phyloP scores from a whole-genome alignment of 2,329 filamentous ascomycete genomes.

The Metarhizium guizhouense region DNA sequence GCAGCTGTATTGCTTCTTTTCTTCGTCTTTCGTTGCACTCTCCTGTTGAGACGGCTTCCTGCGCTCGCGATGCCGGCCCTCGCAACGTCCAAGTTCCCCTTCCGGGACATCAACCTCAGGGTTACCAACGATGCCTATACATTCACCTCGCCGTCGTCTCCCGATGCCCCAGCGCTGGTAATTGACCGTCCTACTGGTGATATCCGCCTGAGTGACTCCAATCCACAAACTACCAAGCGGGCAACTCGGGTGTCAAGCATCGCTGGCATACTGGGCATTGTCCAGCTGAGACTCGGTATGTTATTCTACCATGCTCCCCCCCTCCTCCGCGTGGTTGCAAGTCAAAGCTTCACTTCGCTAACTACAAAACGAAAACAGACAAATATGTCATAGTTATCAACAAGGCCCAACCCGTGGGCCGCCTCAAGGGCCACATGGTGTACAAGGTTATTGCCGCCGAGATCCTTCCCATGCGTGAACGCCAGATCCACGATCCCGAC shows the following conservation, averaged over 20 bases:
- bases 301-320: slow-evolving; percentile 4
- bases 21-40: not conserved
- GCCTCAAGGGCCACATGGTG: slow-evolving; percentile 90
- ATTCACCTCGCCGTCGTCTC: slow-evolving; percentile 91
- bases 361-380: slow-evolving; percentile 37
- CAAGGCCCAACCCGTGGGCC: slow-evolving; percentile 83
- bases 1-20: not conserved
- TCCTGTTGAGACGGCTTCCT: not conserved
- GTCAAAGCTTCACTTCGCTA: not conserved
- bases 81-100: slow-evolving; percentile 48
- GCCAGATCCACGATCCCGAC: slow-evolving; percentile 81
- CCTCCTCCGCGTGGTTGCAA: not conserved
- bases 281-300: slow-evolving; percentile 84
- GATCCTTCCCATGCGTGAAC: slow-evolving; percentile 87
- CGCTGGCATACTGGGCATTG: slow-evolving; percentile 86
- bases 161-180: slow-evolving; percentile 76
- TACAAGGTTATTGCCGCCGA: slow-evolving; percentile 90
- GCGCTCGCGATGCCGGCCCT: slow-evolving; percentile 27
- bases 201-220: slow-evolving; percentile 73
- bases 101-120: slow-evolving; percentile 95
- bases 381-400: slow-evolving; percentile 97
- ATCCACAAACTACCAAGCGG: slow-evolving; percentile 65
- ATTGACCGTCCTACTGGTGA: slow-evolving; percentile 91
- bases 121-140: slow-evolving; percentile 87
- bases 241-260: slow-evolving; percentile 74